phyloP scores from a whole-genome alignment of 2,329 filamentous ascomycete species.

The Colletotrichum tofieldiae region DNA sequence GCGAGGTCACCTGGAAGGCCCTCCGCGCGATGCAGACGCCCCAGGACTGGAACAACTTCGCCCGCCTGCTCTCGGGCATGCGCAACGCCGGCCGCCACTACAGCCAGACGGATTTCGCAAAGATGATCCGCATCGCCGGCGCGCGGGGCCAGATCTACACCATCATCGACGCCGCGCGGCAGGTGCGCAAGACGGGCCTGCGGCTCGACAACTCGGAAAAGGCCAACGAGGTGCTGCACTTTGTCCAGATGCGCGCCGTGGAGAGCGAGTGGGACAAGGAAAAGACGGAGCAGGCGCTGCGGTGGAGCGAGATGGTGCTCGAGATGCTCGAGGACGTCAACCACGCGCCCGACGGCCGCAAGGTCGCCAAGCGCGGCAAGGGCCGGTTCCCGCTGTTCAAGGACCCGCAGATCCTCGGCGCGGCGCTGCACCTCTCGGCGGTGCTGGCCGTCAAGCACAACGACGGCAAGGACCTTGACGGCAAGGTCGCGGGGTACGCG shows the following conservation, averaged over 20 bases:
- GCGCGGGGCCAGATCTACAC: slow-evolving; percentile 58
- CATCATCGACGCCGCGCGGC: slow-evolving; percentile 67
- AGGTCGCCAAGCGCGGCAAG: slow-evolving; percentile 38
- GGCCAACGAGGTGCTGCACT: slow-evolving; percentile 57
- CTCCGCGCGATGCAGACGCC: slow-evolving; percentile 63
- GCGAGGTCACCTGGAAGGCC: slow-evolving; percentile 55
- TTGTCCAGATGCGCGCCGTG: slow-evolving; percentile 60
- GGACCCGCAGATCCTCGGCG: slow-evolving; percentile 61
- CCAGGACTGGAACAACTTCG: slow-evolving; percentile 69
- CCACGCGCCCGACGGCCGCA: slow-evolving; percentile 50
- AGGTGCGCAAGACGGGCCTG: slow-evolving; percentile 63
- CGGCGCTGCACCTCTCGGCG: slow-evolving; percentile 61
- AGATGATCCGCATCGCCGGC: slow-evolving; percentile 60
- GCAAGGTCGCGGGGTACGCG: slow-evolving; percentile 57
- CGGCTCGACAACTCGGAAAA: slow-evolving; percentile 59
- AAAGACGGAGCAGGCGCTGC: slow-evolving; percentile 60
- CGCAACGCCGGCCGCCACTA: slow-evolving; percentile 60
- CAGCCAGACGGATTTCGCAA: slow-evolving; percentile 51
- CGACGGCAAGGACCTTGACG: slow-evolving; percentile 50
- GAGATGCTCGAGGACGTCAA: slow-evolving; percentile 64
- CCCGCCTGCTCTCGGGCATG: slow-evolving; percentile 67
- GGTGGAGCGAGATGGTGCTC: slow-evolving; percentile 63
- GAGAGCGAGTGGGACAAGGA: slow-evolving; percentile 52
- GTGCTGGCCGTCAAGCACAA: slow-evolving; percentile 54
- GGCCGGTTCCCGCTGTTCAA: slow-evolving; percentile 50